phyloP scores from a whole-genome alignment of 305 asterid species.

The Rubia tinctorum region DNA sequence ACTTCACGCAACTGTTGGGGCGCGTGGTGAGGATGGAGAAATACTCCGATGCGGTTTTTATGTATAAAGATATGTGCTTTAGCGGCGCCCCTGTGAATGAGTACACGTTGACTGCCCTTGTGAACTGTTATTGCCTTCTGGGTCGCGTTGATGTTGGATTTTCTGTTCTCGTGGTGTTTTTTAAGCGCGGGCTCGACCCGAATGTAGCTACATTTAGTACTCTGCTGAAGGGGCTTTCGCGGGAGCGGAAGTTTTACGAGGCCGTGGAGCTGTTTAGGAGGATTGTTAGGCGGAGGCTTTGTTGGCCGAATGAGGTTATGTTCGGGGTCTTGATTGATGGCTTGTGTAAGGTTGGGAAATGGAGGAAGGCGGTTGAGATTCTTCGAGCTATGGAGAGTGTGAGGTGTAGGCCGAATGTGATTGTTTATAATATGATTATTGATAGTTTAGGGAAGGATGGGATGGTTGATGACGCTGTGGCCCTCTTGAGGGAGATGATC shows the following conservation, averaged over 20 bases:
- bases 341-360: neutral
- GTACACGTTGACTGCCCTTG: neutral
- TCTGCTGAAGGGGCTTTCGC: neutral
- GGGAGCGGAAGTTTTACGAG: neutral
- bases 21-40: neutral
- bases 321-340: neutral
- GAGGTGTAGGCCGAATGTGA: neutral
- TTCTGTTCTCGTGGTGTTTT: neutral
- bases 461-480: neutral
- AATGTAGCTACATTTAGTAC: neutral
- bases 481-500: neutral
- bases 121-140: neutral
- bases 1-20: slow-evolving; percentile 1
- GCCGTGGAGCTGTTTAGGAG: neutral
- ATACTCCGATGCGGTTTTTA: neutral
- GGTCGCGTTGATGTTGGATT: neutral
- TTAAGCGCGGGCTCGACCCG: neutral
- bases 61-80: neutral
- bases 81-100: neutral
- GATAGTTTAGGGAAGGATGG: neutral
- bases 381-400: neutral
- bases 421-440: neutral
- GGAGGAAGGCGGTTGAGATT: neutral
- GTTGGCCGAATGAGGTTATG: neutral
- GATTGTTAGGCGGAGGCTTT: neutral